These are phyloP conservation scores for Penicillium verrucosum DNA, from an alignment of 2,329 filamentous ascomycete species.

Conservation along the genomic window DNA sequence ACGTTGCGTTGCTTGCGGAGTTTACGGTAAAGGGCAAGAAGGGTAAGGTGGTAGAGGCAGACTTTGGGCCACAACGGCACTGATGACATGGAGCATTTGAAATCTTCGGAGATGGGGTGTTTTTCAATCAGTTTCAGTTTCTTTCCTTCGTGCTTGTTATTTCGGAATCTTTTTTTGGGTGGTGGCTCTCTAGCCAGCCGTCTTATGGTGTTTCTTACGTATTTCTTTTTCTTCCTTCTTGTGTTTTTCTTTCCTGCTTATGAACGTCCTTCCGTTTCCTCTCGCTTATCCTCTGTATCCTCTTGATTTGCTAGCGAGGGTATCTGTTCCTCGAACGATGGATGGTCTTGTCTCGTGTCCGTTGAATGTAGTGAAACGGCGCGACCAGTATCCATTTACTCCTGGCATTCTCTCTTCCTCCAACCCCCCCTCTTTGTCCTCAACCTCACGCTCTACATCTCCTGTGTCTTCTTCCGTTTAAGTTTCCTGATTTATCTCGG, in stretches of 20 bases:
- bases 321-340: slow-evolving; percentile 8
- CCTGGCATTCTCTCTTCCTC: slow-evolving; percentile 12
- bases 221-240: slow-evolving; percentile 21
- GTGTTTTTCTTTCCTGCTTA: slow-evolving; percentile 19
- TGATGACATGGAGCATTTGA: slow-evolving; percentile 37
- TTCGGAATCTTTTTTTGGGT: slow-evolving; percentile 41
- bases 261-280: slow-evolving; percentile 22
- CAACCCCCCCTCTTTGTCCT: slow-evolving; percentile 3
- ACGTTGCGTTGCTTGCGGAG: slow-evolving; percentile 83
- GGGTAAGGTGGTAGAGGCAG: slow-evolving; percentile 66
- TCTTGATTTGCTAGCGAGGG: slow-evolving; percentile 14
- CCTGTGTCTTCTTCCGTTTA: slow-evolving; percentile 20
- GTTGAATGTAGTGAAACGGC: slow-evolving; percentile 32
- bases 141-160: slow-evolving; percentile 30
- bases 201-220: slow-evolving; percentile 27
- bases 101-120: slow-evolving; percentile 39
- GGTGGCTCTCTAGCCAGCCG: slow-evolving; percentile 24
- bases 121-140: slow-evolving; percentile 36
- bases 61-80: slow-evolving; percentile 55
- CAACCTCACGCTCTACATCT: slow-evolving; percentile 36
- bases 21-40: slow-evolving; percentile 86
- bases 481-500: slow-evolving; percentile 23
- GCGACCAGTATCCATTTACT: slow-evolving; percentile 21
- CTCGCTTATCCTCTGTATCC: slow-evolving; percentile 11
- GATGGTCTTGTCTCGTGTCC: slow-evolving; percentile 17